These are phyloP conservation scores for Stagonosporopsis tanaceti DNA, from an alignment of 2,329 filamentous ascomycete genomes.

Conservation along the genomic window DNA sequence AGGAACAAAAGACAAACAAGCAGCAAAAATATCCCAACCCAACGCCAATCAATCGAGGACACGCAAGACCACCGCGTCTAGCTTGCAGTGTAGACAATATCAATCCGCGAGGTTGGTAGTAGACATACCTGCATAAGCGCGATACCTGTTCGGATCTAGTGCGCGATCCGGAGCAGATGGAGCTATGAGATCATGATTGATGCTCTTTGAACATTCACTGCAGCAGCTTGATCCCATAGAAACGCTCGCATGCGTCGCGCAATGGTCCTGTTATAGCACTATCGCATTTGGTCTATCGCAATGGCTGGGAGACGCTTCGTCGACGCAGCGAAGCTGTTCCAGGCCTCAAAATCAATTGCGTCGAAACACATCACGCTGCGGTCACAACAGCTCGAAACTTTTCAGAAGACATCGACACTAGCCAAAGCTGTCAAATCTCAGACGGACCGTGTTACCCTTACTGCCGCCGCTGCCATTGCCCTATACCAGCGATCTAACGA, in stretches of 20 bases:
- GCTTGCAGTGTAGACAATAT: background rate
- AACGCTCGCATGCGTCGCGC: background rate
- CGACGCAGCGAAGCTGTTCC: slow-evolving; percentile 59
- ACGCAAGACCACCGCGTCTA: slow-evolving; percentile 5
- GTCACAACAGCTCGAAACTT: slow-evolving; percentile 68
- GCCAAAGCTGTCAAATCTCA: slow-evolving; percentile 69
- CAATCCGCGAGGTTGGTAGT: slow-evolving; percentile 15
- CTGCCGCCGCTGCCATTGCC: slow-evolving; percentile 66
- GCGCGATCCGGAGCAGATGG: slow-evolving; percentile 9
- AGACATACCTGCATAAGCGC: slow-evolving; percentile 18
- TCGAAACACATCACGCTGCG: slow-evolving; percentile 66
- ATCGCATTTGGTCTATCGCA: slow-evolving; percentile 15
- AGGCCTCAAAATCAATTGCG: slow-evolving; percentile 57
- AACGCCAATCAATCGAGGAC: slow-evolving; percentile 11
- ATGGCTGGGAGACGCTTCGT: slow-evolving; percentile 63
- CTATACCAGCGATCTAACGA: slow-evolving; percentile 67
- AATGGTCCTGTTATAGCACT: slow-evolving; percentile 1
- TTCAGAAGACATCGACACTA: slow-evolving; percentile 69
- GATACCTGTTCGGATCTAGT: slow-evolving; percentile 13
- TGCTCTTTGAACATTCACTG: background rate
- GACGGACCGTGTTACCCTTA: slow-evolving; percentile 68
- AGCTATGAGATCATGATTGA: slow-evolving; percentile 17
- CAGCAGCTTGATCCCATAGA: background rate
- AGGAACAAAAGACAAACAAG: slow-evolving; percentile 7
- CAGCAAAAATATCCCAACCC: slow-evolving; percentile 5